Base-by-base conservation (phyloP, 129 eudicot species). In the Silybum marianum region DNA sequence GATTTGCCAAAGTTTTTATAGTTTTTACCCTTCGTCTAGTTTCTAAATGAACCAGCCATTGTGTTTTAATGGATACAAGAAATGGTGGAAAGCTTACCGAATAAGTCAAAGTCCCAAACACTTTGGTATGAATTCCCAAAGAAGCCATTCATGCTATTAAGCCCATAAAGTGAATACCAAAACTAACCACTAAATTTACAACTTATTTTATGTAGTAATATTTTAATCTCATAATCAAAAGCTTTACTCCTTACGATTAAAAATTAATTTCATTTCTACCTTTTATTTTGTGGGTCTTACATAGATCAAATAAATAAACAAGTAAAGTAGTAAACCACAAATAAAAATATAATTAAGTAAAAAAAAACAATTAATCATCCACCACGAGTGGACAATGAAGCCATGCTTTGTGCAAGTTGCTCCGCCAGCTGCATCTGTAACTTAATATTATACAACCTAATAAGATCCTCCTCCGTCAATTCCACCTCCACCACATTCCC, bases 401-500 rank as follows among this genome's bases (percentile, higher is more conserved):
- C 73, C 67, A 71, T 77, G 74, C 70, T 71, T 71, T 90, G 89
- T 7, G 87, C 90, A 44, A 87, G 46, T 46, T 81, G 85, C 9
- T 58, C 66, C 22, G 84, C 83, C 81, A 86, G 68, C 13, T 86
- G 81, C 89, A 85, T 87, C 48, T 87, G 89, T 54, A 87, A 26
- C 81, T 79, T 84, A 14, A 89, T 67, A 36, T 79, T 80, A 75
- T 81, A 79, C 85, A 83, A 22, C 79, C 63, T 74, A 25, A 62
- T 83, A 54, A 87, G 48, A 39, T 76, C 78, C 40, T 79, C 89
- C 51, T 85, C 85, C 6, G 89, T 67, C 40, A 82, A 62, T 6
- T 75, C 79, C 79, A 81, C 85, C 75, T 85, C 85, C 70, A 81
- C 81, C 69, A 26, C 85, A 58, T 79, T 60, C 74, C 78, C 79